These are phyloP conservation scores for Boechera divaricarpa DNA, from an alignment of 345 rosid species.

Conservation along the genomic window DNA sequence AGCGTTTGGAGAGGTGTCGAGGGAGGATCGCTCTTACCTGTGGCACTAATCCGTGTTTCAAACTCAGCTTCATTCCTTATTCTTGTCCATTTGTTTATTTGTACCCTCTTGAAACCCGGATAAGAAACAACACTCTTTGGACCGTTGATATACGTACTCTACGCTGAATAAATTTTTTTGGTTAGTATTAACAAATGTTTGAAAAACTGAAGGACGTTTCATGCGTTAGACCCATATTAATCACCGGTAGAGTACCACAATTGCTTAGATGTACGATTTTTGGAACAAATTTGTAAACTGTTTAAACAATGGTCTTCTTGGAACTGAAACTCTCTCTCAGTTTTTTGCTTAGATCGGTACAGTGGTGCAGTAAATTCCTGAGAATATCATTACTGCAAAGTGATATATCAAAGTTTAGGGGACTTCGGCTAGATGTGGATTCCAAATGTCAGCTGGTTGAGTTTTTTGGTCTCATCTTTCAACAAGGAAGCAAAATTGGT, in stretches of 20 bases:
- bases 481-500: too few species aligned
- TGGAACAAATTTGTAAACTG: background rate
- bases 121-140: background rate
- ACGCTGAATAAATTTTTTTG: background rate
- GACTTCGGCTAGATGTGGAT: too few species aligned
- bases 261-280: background rate
- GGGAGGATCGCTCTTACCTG: background rate
- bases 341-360: too few species aligned
- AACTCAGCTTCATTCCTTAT: background rate
- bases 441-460: too few species aligned
- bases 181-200: background rate
- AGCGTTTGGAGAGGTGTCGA: background rate
- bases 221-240: background rate
- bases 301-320: background rate
- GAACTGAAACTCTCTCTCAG: background rate
- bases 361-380: too few species aligned
- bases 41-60: background rate
- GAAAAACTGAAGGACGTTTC: background rate
- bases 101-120: background rate
- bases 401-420: too few species aligned
- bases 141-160: conserved; percentile 19
- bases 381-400: too few species aligned
- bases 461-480: too few species aligned
- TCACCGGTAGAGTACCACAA: background rate
- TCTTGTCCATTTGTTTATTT: conserved; percentile 20